Evolutionary conservation across 1,284 basidiomycete species (phyloP).

Genomic region (Ceratobasidium sp.): DNA sequence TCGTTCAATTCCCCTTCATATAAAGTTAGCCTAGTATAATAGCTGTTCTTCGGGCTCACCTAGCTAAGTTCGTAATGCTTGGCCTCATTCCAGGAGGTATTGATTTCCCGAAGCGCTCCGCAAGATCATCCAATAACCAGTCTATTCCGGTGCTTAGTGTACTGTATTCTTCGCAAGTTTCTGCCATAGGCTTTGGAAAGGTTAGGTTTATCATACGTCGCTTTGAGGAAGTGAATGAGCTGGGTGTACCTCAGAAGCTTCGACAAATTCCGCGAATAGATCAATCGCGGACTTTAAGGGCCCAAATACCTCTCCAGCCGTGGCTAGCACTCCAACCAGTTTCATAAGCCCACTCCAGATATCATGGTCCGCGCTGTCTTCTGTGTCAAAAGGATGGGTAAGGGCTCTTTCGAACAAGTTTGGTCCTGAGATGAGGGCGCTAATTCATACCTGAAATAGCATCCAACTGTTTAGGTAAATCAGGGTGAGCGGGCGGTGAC

Average conservation of each 20-base stretch:
- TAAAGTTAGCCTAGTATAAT: neutral
- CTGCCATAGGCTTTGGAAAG: neutral
- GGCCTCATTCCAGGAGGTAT: neutral
- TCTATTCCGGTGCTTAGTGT: neutral
- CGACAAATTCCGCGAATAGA: neutral
- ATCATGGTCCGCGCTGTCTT: too few relatives aligned
- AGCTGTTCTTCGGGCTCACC: neutral
- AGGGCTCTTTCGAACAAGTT: too few relatives aligned
- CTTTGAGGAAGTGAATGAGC: neutral
- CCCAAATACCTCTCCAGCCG: neutral
- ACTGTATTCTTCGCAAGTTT: neutral
- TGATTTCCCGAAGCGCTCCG: neutral
- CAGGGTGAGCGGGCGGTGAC: neutral
- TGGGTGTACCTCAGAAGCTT: neutral
- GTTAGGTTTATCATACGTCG: neutral
- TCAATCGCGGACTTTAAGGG: slow-evolving; percentile 15
- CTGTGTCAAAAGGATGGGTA: too few relatives aligned
- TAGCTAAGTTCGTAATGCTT: neutral
- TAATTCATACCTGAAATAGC: neutral
- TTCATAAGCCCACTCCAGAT: too few relatives aligned
- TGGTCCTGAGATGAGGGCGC: too few relatives aligned
- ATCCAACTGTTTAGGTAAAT: neutral
- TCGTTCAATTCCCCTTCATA: neutral
- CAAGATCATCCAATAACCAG: neutral
- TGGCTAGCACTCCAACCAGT: too few relatives aligned